Base-by-base conservation (phyloP, 805 yeast genomes). In the Metschnikowia lachancei region DNA sequence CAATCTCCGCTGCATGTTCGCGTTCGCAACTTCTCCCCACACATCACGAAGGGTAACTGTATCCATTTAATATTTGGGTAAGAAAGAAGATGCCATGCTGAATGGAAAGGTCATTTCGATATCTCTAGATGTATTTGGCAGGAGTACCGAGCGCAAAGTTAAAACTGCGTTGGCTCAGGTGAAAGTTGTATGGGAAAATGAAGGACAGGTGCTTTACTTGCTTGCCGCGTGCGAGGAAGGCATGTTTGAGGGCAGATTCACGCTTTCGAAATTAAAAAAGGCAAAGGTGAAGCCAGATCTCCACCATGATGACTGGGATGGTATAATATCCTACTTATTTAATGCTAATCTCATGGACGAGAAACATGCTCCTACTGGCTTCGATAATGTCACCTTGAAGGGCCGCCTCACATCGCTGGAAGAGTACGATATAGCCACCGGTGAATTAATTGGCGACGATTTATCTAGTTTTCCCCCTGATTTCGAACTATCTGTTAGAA, bases 321-420 rank as follows among this genome's bases (percentile, higher is more conserved):
- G 17, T 0, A 50, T 56, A 13, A 17, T 59, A n/a, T 35, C 43
- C 9, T 33, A 39, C n/a, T 43, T 67, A 24, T 56, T 69, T 31
- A 45, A 47, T 7, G 42, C 29, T 6, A 39, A 42, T 24, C 47
- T 46, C 7, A 16, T 22, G 6, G 29, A 18, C 5, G 42, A 41
- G 16, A 24, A 1, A 3, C 24, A 1, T 1, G 24, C 41, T n/a
- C 51, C 53, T 5, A 20, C 51, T 14, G 56, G 55, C 18, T 50
- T 45, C n/a, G 50, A 46, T 20, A 50, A 49, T 14, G 44, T 53
- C 16, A 41, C 38, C 8, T 29, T 60, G 17, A 32, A 47, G 6
- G 67, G 59, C 3, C 61, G 51, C 40, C 53, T 66, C 29, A 39
- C 53, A 2, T 61, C 66, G n/a, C 57, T 52, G 45, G 53, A 54